Conservation (phyloP, 768 basidiomycete genomes). For the Chiua virens region DNA sequence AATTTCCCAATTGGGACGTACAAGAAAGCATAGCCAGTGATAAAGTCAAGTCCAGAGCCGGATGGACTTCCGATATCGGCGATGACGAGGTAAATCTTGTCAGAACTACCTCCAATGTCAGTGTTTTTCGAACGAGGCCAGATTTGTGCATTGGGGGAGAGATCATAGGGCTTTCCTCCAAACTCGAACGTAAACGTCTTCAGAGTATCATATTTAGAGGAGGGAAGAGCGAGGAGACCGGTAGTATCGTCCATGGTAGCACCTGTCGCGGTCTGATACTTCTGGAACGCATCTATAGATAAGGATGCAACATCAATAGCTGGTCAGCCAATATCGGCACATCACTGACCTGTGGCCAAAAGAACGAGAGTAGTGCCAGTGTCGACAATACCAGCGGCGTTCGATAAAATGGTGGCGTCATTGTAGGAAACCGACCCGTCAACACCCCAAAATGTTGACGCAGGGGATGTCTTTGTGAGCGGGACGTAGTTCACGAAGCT, state of each 20-base stretch:
- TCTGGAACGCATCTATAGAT: conserved; percentile 15
- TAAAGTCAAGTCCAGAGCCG: too few relatives aligned
- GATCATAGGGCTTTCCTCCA: conserved; percentile 8
- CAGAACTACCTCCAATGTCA: too few relatives aligned
- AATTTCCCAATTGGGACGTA: too few relatives aligned
- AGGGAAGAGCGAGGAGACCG: conserved; percentile 25
- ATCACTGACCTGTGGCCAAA: conserved; percentile 18
- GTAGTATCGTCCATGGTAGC: conserved; percentile 22
- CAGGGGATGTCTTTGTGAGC: conserved; percentile 22
- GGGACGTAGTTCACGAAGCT: conserved; percentile 18
- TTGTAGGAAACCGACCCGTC: conserved; percentile 12
- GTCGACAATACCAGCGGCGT: conserved; percentile 11
- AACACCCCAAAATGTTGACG: conserved; percentile 29
- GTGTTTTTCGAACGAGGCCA: conserved; percentile 28
- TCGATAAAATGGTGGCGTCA: not conserved
- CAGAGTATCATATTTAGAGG: conserved; percentile 20
- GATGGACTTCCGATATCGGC: too few relatives aligned
- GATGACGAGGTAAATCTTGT: too few relatives aligned
- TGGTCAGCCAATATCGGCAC: too few relatives aligned
- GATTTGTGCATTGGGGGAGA: conserved; percentile 20
- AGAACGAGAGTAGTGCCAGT: conserved; percentile 14
- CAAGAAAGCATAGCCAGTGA: too few relatives aligned
- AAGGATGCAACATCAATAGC: too few relatives aligned
- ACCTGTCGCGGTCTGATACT: conserved; percentile 24
- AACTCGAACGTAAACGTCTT: conserved; percentile 26